Percentiles rank a stretch among this genome's conserved stretches.
Evolutionary conservation across 495 filamentous ascomycete genomes (phyloP).

Genomic region (Aspergillus hancockii): DNA sequence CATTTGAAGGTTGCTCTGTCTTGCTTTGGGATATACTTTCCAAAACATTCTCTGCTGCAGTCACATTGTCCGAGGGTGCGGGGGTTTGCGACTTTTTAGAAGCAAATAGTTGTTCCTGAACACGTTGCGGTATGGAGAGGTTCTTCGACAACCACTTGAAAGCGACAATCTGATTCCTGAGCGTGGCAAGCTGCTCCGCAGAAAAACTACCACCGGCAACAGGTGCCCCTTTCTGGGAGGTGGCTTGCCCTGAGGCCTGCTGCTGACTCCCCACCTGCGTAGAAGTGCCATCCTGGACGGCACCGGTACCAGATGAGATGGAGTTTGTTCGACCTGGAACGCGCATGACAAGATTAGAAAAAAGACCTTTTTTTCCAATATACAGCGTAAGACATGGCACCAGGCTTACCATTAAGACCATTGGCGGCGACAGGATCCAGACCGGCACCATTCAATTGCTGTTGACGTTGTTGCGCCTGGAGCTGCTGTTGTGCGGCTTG

Average conservation of each 20-base stretch:
- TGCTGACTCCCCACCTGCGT: slow-evolving; percentile 32
- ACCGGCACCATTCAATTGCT: slow-evolving; percentile 48
- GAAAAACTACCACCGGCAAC: slow-evolving; percentile 60
- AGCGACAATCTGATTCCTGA: slow-evolving; percentile 76
- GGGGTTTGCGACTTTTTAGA: slow-evolving; percentile 65
- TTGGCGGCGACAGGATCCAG: slow-evolving; percentile 38
- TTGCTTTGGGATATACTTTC: slow-evolving; percentile 48
- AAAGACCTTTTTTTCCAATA: background rate
- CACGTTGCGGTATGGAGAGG: slow-evolving; percentile 66
- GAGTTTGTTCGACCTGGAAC: slow-evolving; percentile 43
- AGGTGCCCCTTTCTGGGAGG: slow-evolving; percentile 29
- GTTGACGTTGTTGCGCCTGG: slow-evolving; percentile 48
- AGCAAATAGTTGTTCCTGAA: slow-evolving; percentile 75
- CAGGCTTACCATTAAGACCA: slow-evolving; percentile 51
- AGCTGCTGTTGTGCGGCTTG: slow-evolving; percentile 49
- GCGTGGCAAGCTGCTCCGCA: slow-evolving; percentile 65
- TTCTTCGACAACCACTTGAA: slow-evolving; percentile 85
- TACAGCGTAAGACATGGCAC: background rate
- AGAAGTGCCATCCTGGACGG: slow-evolving; percentile 28
- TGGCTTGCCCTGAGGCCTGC: slow-evolving; percentile 27
- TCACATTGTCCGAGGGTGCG: slow-evolving; percentile 56
- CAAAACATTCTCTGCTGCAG: slow-evolving; percentile 52
- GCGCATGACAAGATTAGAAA: slow-evolving; percentile 7
- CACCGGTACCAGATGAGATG: slow-evolving; percentile 43
- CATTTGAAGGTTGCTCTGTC: slow-evolving; percentile 35